Base-by-base conservation (phyloP, 805 yeast species). In the Candida andamanensis region DNA sequence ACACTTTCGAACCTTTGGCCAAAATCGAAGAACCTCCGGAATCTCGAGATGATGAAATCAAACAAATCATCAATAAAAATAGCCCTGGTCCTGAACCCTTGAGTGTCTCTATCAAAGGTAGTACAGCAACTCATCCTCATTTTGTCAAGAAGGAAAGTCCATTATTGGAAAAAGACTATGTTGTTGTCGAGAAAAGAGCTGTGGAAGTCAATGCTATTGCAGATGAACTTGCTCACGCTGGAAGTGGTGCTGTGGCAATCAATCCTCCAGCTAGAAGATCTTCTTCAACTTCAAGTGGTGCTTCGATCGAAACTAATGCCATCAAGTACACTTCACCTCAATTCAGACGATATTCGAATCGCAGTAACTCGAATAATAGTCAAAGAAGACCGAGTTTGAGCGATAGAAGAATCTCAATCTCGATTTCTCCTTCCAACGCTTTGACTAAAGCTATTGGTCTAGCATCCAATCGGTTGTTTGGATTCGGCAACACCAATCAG, bases 151-250 rank as follows among this genome's bases (percentile, higher is more conserved):
- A 40, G 20, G 42, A 56, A 39, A 58, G 68, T 15, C 49, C 71
- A 15, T 67, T 72, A 16, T 60, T 78, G 35, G 95, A 86, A 46
- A 79, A 76, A 43, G 97, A 87, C 49, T 90, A 90, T 47, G 97
- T 90, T 20, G 95, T 90, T 24, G 89, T 90, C 17, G 97, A 90
- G 54, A 92, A 90, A 54, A 74, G 95, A 30, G 85, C 92, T 0
- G 97, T 90, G 3, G 97, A 92, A 52, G 95, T 90, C 6, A 90
- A 90, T 61, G 90, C 95, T 2, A 67, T 92, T 36, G 98, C 98
- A 3, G 97, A 90, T 56, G 96, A 89, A 53, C 62, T 90, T 31
- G 89, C 85, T 11, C 62, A 65, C 37, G 79, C 79, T 3, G 79
- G 78, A 2, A 56, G 66, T 35, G 69, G 72, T 5, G 67, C 70